Percentiles rank a stretch among this genome's conserved stretches.
Evolutionary conservation across 2,329 filamentous ascomycete genomes (phyloP).

Genomic region (Coniosporium tulheliwenetii): DNA sequence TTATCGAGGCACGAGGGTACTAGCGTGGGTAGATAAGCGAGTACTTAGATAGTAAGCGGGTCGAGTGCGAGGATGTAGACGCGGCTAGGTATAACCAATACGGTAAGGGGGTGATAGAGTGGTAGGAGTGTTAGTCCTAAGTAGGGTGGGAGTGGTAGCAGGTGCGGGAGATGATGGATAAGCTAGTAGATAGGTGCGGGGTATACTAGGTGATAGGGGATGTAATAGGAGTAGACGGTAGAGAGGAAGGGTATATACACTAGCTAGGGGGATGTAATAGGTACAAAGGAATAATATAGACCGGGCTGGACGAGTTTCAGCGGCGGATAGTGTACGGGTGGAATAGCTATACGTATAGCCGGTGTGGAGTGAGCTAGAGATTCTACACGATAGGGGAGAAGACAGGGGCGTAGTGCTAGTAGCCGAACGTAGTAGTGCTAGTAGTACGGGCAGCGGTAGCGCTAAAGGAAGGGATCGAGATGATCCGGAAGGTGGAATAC

Average conservation of each 20-base stretch:
- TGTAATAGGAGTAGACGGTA: too few species aligned
- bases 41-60: conserved; percentile 2
- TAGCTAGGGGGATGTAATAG: neutral
- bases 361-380: neutral
- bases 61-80: neutral
- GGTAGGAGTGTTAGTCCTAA: conserved; percentile 1
- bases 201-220: conserved; percentile 1
- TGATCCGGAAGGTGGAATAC: neutral
- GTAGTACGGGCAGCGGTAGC: neutral
- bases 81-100: conserved; percentile 3
- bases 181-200: conserved; percentile 2
- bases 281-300: neutral
- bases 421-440: neutral
- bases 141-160: conserved; percentile 1
- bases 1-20: neutral
- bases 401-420: neutral
- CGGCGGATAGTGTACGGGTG: neutral
- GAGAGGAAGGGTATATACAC: neutral
- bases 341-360: neutral
- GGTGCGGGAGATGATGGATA: conserved; percentile 1
- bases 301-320: neutral
- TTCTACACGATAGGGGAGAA: neutral
- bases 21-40: neutral
- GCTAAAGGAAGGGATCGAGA: neutral
- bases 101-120: conserved; percentile 2